A percentile compares a stretch with the other conserved stretches of the same genome.
phyloP scores from a whole-genome alignment of 352 stramenopile species.

The Halophytophthora polymorphica region DNA sequence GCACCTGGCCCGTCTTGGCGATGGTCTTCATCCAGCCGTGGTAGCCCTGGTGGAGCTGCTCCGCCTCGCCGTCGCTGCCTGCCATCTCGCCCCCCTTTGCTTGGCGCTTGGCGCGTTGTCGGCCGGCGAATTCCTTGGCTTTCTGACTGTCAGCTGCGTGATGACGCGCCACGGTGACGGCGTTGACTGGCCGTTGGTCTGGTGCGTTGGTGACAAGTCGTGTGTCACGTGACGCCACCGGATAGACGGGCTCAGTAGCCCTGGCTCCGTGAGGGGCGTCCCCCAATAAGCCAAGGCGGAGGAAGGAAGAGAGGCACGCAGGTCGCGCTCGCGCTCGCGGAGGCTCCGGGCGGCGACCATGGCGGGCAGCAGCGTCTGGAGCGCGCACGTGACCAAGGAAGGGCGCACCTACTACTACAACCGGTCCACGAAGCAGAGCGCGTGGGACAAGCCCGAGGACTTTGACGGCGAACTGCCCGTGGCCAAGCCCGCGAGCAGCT shows the following conservation, averaged over 20 bases:
- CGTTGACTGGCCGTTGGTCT: too few species aligned
- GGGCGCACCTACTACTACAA: constrained; percentile 89
- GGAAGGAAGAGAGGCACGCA: background rate
- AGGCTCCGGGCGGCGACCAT: background rate
- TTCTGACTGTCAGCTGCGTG: too few species aligned
- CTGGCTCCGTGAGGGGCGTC: too few species aligned
- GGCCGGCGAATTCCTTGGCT: too few species aligned
- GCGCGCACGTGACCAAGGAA: constrained; percentile 84
- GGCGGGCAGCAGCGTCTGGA: constrained; percentile 50
- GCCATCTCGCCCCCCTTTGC: constrained; percentile 28
- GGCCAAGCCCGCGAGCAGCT: background rate
- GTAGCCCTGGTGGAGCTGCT: constrained; percentile 81
- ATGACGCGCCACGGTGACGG: too few species aligned
- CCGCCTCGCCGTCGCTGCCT: constrained; percentile 47
- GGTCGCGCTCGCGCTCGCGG: too few species aligned
- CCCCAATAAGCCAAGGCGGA: too few species aligned
- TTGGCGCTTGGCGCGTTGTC: background rate
- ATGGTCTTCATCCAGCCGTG: constrained; percentile 89
- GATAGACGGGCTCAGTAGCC: too few species aligned
- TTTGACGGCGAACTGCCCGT: constrained; percentile 57
- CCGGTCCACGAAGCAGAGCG: constrained; percentile 81
- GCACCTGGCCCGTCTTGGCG: constrained; percentile 68
- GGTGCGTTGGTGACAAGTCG: too few species aligned
- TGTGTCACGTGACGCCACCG: too few species aligned
- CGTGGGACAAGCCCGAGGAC: constrained; percentile 79